phyloP scores from a whole-genome alignment of 2,329 filamentous ascomycete genomes.

The Basipetospora chlamydospora region DNA sequence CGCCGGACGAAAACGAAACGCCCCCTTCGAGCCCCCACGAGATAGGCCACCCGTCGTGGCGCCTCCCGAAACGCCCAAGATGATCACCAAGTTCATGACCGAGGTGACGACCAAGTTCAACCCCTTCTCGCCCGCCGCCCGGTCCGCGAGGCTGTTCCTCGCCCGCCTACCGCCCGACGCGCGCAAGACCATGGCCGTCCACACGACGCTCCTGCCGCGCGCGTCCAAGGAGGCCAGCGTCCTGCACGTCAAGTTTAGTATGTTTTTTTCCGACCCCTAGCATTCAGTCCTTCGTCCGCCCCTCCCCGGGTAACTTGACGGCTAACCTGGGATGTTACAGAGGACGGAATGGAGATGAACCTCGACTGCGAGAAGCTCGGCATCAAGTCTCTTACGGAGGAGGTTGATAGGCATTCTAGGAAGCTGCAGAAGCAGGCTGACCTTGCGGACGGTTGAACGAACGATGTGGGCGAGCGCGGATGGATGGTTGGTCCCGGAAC shows the following conservation, averaged over 20 bases:
- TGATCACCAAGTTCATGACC: conserved; percentile 81
- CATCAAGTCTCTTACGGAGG: conserved; percentile 75
- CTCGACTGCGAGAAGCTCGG: conserved; percentile 68
- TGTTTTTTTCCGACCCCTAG: no score
- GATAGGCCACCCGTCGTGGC: no score
- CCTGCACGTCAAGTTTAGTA: conserved; percentile 75
- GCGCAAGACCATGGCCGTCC: conserved; percentile 60
- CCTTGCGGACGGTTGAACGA: conserved; percentile 34
- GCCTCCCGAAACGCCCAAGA: no score
- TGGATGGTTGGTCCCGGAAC: no score
- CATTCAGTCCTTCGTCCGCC: no score
- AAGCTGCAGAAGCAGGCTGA: conserved; percentile 71
- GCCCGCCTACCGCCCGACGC: conserved; percentile 70
- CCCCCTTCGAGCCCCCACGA: no score
- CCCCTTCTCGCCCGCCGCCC: conserved; percentile 68
- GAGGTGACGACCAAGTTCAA: conserved; percentile 80
- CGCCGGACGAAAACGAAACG: no score
- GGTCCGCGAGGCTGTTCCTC: conserved; percentile 78
- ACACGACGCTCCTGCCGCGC: conserved; percentile 60
- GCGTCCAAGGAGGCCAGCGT: conserved; percentile 52
- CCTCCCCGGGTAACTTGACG: no score
- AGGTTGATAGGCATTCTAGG: conserved; percentile 82
- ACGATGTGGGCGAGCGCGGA: conserved; percentile 1
- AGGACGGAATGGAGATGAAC: conserved; percentile 84
- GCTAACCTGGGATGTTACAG: conserved; percentile 35